Conservation (phyloP, 108 stramenopile genomes). For the Schizochytrium sp. region DNA sequence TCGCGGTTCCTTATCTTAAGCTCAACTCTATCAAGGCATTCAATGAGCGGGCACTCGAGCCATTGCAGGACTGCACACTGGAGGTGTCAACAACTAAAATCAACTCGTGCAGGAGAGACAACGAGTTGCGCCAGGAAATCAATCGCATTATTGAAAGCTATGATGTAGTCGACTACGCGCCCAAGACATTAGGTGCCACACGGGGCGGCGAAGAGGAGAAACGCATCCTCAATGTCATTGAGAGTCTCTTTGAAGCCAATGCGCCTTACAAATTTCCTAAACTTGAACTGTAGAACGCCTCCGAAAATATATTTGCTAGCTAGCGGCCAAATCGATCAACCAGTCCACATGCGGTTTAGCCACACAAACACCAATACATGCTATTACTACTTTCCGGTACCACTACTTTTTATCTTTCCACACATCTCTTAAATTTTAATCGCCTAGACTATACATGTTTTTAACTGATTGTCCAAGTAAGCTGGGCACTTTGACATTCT, state of each 20-base stretch:
- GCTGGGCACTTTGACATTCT: no score
- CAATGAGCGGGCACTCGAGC: slow-evolving; percentile 14
- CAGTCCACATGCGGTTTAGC: not conserved
- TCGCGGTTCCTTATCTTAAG: not conserved
- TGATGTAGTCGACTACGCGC: slow-evolving; percentile 16
- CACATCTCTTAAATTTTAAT: no score
- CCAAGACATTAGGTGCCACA: not conserved
- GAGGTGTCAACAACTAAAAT: not conserved
- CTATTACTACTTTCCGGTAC: not conserved
- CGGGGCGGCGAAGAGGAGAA: not conserved
- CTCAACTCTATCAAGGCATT: not conserved
- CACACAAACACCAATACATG: not conserved
- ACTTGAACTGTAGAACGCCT: not conserved
- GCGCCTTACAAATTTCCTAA: not conserved
- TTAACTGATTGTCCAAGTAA: no score
- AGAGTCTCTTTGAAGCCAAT: not conserved
- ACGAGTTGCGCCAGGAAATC: not conserved
- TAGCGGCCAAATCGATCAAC: no score
- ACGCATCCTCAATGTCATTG: not conserved
- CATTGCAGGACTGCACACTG: not conserved
- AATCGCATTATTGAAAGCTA: not conserved
- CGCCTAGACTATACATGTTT: no score
- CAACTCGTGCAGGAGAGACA: not conserved
- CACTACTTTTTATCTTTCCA: no score
- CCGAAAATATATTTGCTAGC: not conserved